Percentiles rank a stretch among this genome's conserved stretches.
phyloP scores from a whole-genome alignment of 495 filamentous ascomycete species.

The Xylaria sp. region DNA sequence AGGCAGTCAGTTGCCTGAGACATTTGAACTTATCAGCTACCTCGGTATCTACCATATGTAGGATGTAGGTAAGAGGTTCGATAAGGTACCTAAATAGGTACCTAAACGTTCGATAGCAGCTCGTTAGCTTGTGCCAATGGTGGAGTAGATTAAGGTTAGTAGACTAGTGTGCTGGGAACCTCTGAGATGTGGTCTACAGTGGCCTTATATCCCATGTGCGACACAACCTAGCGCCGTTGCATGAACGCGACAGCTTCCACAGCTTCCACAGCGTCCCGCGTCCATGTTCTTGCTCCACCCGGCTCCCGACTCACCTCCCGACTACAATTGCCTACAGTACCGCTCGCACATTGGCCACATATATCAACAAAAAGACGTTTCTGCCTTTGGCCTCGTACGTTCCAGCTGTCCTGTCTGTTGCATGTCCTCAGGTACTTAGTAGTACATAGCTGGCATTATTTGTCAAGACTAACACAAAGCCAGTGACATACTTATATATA shows the following conservation, averaged over 20 bases:
- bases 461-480: background rate
- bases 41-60: too few relatives aligned
- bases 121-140: conserved; percentile 1
- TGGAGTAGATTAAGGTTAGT: conserved; percentile 24
- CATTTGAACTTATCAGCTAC: background rate
- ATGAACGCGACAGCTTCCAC: conserved; percentile 21
- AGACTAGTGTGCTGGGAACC: too few relatives aligned
- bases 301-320: background rate
- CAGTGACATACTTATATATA: background rate
- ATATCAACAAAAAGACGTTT: conserved; percentile 4
- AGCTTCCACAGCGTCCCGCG: conserved; percentile 17
- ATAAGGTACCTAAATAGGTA: too few relatives aligned
- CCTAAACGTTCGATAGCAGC: background rate
- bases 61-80: too few relatives aligned
- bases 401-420: background rate
- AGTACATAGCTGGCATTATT: background rate
- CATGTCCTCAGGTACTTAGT: background rate
- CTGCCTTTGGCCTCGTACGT: background rate
- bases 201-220: conserved; percentile 4
- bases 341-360: background rate
- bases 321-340: conserved; percentile 1
- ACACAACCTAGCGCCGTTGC: conserved; percentile 2
- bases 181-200: conserved; percentile 4
- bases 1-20: background rate
- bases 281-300: conserved; percentile 6